Percentiles rank a stretch among this genome's conserved stretches.
Evolutionary conservation across 768 basidiomycete species (phyloP).

Genomic region (Xerocomellus amylosporus): DNA sequence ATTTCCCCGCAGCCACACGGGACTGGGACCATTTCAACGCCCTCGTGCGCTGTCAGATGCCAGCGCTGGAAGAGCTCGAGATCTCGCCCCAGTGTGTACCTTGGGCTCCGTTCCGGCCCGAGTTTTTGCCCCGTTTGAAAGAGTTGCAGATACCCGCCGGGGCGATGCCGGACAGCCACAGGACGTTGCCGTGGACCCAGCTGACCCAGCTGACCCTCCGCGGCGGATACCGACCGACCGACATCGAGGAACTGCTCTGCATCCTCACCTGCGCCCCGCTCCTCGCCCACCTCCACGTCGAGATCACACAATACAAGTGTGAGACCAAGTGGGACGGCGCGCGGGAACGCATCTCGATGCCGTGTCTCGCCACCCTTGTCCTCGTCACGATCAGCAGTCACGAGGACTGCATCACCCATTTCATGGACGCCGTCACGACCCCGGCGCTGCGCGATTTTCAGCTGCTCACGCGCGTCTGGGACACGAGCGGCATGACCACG

Average conservation of each 20-base stretch:
- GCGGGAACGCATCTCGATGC: conserved; percentile 27
- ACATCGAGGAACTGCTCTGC: conserved; percentile 24
- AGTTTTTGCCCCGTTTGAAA: conserved; percentile 20
- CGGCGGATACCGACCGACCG: conserved; percentile 28
- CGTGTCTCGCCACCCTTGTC: conserved; percentile 30
- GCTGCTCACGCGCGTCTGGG: conserved; percentile 34
- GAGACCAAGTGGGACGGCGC: conserved; percentile 27
- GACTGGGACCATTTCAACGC: conserved; percentile 29
- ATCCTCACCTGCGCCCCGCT: conserved; percentile 27
- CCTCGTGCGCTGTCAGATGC: conserved; percentile 23
- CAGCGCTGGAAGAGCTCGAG: conserved; percentile 31
- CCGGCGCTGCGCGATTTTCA: conserved; percentile 30
- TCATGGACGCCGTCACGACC: conserved; percentile 25
- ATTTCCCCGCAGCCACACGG: conserved; percentile 28
- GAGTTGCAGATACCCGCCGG: conserved; percentile 33
- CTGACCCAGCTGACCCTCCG: conserved; percentile 32
- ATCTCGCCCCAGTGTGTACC: conserved; percentile 32
- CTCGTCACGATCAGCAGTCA: conserved; percentile 31
- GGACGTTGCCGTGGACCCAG: conserved; percentile 33
- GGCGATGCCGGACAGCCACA: conserved; percentile 31
- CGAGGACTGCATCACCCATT: conserved; percentile 27
- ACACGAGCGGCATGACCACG: conserved; percentile 29
- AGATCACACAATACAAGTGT: conserved; percentile 31
- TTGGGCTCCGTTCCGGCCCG: conserved; percentile 31
- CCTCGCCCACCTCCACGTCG: conserved; percentile 30